Evolutionary conservation across 1,284 basidiomycete genomes (phyloP), one percentile per base, ranked within the genome.

Genomic region (Cryptococcus deneoformans): DNA sequence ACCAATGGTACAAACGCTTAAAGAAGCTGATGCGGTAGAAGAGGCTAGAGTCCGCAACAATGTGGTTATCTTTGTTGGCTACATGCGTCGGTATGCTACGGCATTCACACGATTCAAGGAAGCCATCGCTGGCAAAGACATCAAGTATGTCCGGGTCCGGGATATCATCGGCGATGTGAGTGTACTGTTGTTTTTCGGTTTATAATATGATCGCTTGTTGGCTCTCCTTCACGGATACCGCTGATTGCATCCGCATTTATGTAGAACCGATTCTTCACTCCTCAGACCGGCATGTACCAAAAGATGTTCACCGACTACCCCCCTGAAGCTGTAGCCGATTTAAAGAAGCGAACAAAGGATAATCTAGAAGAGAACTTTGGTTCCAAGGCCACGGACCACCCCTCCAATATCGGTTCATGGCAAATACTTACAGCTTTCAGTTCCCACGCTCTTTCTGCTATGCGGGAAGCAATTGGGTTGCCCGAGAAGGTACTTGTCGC

Each of bases 161-260:
- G 79, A 80, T 56, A 76, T 80, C 37, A 77, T 79, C 51, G 79
- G 79, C 9, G 64, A 71, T 48, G 75, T 76, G 49, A 58, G 75
- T 60, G 1, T 9, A 9, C 10, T 36, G 7, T 24, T 35, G 14
- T 37, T 35, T 14, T 29, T 11, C 36, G 11, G 46, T 42, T 56
- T 9, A n/a, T 9, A n/a, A n/a, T n/a, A n/a, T n/a, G n/a, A 6
- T 6, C 14, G 5, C 12, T 45, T 3, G n/a, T n/a, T n/a, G n/a
- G n/a, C n/a, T n/a, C n/a, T n/a, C n/a, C n/a, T n/a, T n/a, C n/a
- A n/a, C n/a, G n/a, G n/a, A n/a, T n/a, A n/a, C n/a, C n/a, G n/a
- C n/a, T n/a, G n/a, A n/a, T n/a, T n/a, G n/a, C n/a, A n/a, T n/a
- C n/a, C n/a, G n/a, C n/a, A n/a, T n/a, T n/a, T n/a, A n/a, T n/a